Evolutionary conservation across 192 early-diverging fungal genomes (phyloP).

Genomic region (Backusella luteola): DNA sequence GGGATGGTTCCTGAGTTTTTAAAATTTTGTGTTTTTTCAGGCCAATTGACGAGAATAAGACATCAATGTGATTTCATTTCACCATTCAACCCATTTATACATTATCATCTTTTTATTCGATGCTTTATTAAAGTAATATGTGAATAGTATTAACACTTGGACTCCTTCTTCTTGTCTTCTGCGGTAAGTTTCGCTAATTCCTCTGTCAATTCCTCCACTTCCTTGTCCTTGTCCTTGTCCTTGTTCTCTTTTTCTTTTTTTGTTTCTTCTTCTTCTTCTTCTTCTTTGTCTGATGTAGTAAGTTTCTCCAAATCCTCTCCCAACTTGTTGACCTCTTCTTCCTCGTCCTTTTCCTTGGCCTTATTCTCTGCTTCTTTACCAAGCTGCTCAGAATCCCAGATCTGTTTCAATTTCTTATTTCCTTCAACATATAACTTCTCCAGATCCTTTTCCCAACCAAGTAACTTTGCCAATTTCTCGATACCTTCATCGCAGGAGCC

Average conservation of each 20-base stretch:
- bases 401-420: conserved; percentile 22
- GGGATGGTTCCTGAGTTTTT: not conserved
- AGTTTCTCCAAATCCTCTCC: conserved; percentile 25
- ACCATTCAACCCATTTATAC: too few relatives aligned
- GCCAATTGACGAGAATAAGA: not conserved
- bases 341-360: conserved; percentile 9
- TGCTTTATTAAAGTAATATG: too few relatives aligned
- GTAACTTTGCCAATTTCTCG: conserved; percentile 58
- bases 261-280: not conserved
- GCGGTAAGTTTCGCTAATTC: not conserved
- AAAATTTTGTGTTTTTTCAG: not conserved
- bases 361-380: conserved; percentile 13
- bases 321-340: conserved; percentile 20
- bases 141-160: not conserved
- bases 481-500: conserved; percentile 89
- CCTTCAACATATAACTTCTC: conserved; percentile 24
- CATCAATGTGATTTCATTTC: not conserved
- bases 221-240: not conserved
- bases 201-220: not conserved
- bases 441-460: conserved; percentile 63
- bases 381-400: conserved; percentile 16
- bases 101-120: not conserved
- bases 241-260: not conserved
- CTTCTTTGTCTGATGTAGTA: not conserved
- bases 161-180: not conserved